These are phyloP conservation scores for Cavenderia fasciculata DNA, from an alignment of 78 protist genomes.

Conservation along the genomic window DNA sequence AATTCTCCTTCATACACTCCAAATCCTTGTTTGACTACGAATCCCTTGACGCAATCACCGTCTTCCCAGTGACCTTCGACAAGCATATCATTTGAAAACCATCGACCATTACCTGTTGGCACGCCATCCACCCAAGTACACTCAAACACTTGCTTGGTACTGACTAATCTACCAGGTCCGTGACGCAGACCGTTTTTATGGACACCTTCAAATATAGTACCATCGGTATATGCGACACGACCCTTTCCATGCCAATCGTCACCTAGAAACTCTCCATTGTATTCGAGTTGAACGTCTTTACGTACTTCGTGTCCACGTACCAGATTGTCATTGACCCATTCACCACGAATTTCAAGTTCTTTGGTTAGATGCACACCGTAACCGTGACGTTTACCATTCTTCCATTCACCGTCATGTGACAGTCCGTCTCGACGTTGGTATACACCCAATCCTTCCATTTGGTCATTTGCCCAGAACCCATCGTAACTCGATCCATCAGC, in stretches of 20 bases:
- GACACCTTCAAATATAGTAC: constrained; percentile 21
- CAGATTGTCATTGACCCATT: constrained; percentile 45
- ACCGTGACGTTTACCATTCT: constrained; percentile 16
- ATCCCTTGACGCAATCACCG: neutral
- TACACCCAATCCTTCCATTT: constrained; percentile 35
- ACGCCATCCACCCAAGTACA: constrained; percentile 34
- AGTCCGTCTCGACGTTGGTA: too few species aligned
- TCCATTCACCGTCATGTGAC: constrained; percentile 64
- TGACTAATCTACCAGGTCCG: constrained; percentile 20
- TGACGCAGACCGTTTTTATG: neutral
- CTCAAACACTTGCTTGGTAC: constrained; percentile 20
- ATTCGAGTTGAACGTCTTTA: neutral
- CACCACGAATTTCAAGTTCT: constrained; percentile 21
- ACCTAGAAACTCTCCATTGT: constrained; percentile 13
- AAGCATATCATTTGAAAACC: neutral
- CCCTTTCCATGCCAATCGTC: constrained; percentile 53
- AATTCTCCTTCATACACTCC: constrained; percentile 34
- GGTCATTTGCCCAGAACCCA: constrained; percentile 36
- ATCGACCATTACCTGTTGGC: constrained; percentile 2
- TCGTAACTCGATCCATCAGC: constrained; percentile 3
- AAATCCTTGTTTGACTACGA: neutral
- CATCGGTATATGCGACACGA: neutral
- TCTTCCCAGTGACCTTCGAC: constrained; percentile 23
- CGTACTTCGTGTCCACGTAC: constrained; percentile 55
- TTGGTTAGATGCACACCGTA: neutral